phyloP scores from a whole-genome alignment of 345 rosid species.

The Balakata baccata region DNA sequence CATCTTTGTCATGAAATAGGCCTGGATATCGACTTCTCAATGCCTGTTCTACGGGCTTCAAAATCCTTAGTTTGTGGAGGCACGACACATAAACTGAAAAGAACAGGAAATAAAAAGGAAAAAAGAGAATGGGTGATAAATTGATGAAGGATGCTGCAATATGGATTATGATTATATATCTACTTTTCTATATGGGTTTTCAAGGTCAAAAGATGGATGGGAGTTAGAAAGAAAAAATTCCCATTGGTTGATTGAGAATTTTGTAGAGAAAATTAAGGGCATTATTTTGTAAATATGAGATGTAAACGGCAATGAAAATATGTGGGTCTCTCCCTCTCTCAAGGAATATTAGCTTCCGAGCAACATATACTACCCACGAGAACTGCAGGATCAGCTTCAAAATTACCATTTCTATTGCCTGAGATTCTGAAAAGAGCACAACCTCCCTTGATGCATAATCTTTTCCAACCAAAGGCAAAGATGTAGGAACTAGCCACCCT shows the following conservation, averaged over 20 bases:
- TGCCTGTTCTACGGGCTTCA: too few relatives aligned
- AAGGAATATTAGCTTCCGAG: too few relatives aligned
- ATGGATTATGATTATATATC: neutral
- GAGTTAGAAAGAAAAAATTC: constrained; percentile 3
- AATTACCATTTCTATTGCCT: too few relatives aligned
- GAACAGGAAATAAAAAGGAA: neutral
- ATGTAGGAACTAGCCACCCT: too few relatives aligned
- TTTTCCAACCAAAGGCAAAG: too few relatives aligned
- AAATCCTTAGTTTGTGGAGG: too few relatives aligned
- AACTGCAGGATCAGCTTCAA: too few relatives aligned
- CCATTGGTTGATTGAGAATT: constrained; percentile 28
- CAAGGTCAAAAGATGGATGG: neutral
- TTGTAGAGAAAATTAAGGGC: constrained; percentile 49
- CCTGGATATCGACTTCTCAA: too few relatives aligned
- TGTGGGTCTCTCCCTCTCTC: neutral
- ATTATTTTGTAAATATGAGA: constrained; percentile 60
- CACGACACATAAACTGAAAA: neutral
- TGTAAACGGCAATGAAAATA: constrained; percentile 45
- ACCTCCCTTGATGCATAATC: too few relatives aligned
- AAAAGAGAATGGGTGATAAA: neutral
- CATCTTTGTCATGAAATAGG: too few relatives aligned
- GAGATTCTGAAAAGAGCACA: too few relatives aligned
- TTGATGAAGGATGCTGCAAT: constrained; percentile 7
- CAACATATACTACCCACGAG: too few relatives aligned
- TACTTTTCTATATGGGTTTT: constrained; percentile 10